These are phyloP conservation scores for Rhizomucor miehei DNA, from an alignment of 371 early-diverging fungal species.

Conservation along the genomic window DNA sequence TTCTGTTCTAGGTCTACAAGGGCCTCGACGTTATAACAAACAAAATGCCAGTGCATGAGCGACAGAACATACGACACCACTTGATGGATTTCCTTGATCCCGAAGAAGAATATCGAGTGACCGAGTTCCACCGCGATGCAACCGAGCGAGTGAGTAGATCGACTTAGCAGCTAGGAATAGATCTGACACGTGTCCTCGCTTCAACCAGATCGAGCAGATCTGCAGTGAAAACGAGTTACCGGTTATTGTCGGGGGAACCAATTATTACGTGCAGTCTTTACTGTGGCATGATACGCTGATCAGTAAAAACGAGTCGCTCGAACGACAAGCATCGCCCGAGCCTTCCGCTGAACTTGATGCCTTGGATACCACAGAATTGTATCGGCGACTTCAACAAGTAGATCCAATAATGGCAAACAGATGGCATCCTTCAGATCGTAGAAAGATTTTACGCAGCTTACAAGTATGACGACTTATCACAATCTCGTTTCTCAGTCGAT, in stretches of 20 bases:
- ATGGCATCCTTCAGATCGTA: slow-evolving; percentile 90
- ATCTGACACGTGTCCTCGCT: not conserved
- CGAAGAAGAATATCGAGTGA: slow-evolving; percentile 81
- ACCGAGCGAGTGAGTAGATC: slow-evolving; percentile 47
- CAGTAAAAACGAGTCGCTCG: slow-evolving; percentile 3
- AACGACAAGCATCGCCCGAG: slow-evolving; percentile 13
- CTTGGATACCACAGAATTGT: slow-evolving; percentile 50
- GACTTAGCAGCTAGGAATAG: not conserved
- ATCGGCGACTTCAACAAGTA: slow-evolving; percentile 57
- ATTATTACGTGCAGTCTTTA: slow-evolving; percentile 91
- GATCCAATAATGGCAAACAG: slow-evolving; percentile 89
- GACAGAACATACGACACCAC: slow-evolving; percentile 77
- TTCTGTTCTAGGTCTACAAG: slow-evolving; percentile 68
- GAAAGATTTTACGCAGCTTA: slow-evolving; percentile 84
- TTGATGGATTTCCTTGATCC: slow-evolving; percentile 79
- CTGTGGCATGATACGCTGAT: slow-evolving; percentile 77
- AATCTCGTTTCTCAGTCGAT: not conserved
- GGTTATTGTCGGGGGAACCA: slow-evolving; percentile 94
- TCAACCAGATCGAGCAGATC: slow-evolving; percentile 69
- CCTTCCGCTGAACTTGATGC: slow-evolving; percentile 30
- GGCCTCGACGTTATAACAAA: slow-evolving; percentile 92
- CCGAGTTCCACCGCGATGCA: slow-evolving; percentile 81
- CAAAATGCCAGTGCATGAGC: slow-evolving; percentile 81
- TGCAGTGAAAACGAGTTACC: slow-evolving; percentile 68
- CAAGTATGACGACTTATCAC: slow-evolving; percentile 41